phyloP scores from a whole-genome alignment of 129 eudicot species.

The Helichrysum umbraculigerum region DNA sequence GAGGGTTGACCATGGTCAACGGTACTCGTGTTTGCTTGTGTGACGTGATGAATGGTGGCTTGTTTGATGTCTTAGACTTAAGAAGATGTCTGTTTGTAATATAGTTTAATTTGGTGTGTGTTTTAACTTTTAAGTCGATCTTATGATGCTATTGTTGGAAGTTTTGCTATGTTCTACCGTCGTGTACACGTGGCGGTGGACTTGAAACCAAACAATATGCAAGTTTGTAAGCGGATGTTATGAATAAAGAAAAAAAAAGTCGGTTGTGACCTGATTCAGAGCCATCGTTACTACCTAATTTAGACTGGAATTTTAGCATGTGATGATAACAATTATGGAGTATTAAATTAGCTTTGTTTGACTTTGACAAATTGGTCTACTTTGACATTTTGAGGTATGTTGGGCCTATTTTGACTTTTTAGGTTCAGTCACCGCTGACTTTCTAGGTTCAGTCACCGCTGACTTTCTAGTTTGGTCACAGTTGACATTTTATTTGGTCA shows the following conservation, averaged over 20 bases:
- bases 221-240: too few species aligned
- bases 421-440: background rate
- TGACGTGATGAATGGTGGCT: too few species aligned
- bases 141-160: background rate
- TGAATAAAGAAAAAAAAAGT: too few species aligned
- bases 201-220: too few species aligned
- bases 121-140: background rate
- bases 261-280: too few species aligned
- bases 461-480: background rate
- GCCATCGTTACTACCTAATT: too few species aligned
- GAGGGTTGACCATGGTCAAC: background rate
- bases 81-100: background rate
- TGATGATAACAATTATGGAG: too few species aligned
- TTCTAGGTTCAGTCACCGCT: background rate
- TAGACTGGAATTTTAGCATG: too few species aligned
- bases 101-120: background rate
- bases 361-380: background rate
- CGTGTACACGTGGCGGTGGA: background rate
- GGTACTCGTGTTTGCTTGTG: too few species aligned
- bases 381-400: background rate
- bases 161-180: conserved; percentile 4
- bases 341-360: too few species aligned
- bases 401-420: background rate
- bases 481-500: conserved; percentile 7
- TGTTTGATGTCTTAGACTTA: background rate